These are phyloP conservation scores for Candida pseudocylindracea DNA, from an alignment of 1,139 yeast genomes.

Conservation along the genomic window DNA sequence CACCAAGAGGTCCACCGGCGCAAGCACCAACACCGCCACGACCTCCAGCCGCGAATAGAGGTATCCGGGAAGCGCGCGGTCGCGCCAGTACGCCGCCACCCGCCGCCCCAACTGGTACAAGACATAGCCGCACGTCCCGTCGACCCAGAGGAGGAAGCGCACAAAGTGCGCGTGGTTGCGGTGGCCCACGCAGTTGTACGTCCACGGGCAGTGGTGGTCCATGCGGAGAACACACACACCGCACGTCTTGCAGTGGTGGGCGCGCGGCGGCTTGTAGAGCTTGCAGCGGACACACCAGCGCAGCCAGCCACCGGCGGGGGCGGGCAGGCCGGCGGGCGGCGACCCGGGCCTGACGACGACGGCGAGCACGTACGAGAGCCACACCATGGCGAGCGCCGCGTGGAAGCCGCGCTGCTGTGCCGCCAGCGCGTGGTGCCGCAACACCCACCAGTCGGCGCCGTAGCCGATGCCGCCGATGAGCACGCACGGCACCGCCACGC, in stretches of 20 bases:
- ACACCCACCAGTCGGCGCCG: constrained; percentile 37
- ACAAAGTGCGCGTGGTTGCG: constrained; percentile 63
- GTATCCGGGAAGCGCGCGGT: constrained; percentile 36
- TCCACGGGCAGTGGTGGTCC: constrained; percentile 87
- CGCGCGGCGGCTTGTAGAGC: constrained; percentile 45
- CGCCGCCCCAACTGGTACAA: constrained; percentile 20
- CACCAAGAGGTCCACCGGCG: constrained; percentile 37
- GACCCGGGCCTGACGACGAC: constrained; percentile 34
- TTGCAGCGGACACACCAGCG: constrained; percentile 49
- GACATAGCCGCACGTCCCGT: constrained; percentile 27
- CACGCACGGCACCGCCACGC: constrained; percentile 42
- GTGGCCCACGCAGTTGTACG: constrained; percentile 67
- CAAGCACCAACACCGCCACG: constrained; percentile 27
- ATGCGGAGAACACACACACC: constrained; percentile 42
- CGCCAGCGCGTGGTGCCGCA: constrained; percentile 17
- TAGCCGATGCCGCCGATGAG: constrained; percentile 43
- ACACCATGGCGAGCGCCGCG: constrained; percentile 27
- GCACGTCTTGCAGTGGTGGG: constrained; percentile 60
- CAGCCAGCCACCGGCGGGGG: constrained; percentile 21
- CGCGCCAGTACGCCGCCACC: constrained; percentile 21
- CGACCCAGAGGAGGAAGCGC: constrained; percentile 53
- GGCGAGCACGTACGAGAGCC: constrained; percentile 52
- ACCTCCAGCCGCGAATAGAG: constrained; percentile 30
- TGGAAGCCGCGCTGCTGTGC: constrained; percentile 25
- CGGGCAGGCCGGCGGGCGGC: constrained; percentile 20